Evolutionary conservation across 805 yeast species (phyloP).

Genomic region (Novakomyces olei): DNA sequence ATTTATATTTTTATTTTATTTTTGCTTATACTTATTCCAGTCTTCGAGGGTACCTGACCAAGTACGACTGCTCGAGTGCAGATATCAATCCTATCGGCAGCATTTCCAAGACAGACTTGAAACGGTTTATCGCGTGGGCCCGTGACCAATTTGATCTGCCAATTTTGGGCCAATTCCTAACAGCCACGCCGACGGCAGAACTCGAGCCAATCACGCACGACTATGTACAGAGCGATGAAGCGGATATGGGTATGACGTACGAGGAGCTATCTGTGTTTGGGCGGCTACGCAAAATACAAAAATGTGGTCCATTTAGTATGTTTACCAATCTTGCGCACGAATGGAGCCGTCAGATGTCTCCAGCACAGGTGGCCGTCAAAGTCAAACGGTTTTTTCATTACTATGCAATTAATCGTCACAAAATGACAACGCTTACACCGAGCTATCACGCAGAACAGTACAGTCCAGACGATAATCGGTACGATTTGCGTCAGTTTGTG

Average conservation of each 20-base stretch:
- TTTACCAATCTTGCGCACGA: constrained; percentile 71
- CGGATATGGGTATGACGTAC: constrained; percentile 96
- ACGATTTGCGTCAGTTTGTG: constrained; percentile 87
- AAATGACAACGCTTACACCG: constrained; percentile 94
- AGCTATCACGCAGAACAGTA: constrained; percentile 94
- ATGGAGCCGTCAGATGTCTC: constrained; percentile 72
- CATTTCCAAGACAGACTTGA: constrained; percentile 81
- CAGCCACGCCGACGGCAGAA: constrained; percentile 95
- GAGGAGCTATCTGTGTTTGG: constrained; percentile 87
- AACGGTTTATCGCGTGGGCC: constrained; percentile 67
- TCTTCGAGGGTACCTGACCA: constrained; percentile 81
- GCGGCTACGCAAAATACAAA: constrained; percentile 66
- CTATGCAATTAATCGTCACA: constrained; percentile 89
- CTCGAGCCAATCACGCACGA: constrained; percentile 83
- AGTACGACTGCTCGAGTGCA: constrained; percentile 92
- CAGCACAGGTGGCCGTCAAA: constrained; percentile 71
- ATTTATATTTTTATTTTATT: no score
- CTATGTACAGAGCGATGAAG: constrained; percentile 89
- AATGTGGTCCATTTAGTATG: constrained; percentile 93
- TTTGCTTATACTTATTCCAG: constrained; percentile 18
- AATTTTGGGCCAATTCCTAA: constrained; percentile 50
- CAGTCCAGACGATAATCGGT: constrained; percentile 94
- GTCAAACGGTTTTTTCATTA: constrained; percentile 82
- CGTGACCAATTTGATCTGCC: constrained; percentile 48
- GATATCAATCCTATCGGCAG: constrained; percentile 99